Percentiles rank a stretch among this genome's conserved stretches.
Evolutionary conservation across 169 alveolate genomes (phyloP).

Genomic region (Plasmodium chabaudi): DNA sequence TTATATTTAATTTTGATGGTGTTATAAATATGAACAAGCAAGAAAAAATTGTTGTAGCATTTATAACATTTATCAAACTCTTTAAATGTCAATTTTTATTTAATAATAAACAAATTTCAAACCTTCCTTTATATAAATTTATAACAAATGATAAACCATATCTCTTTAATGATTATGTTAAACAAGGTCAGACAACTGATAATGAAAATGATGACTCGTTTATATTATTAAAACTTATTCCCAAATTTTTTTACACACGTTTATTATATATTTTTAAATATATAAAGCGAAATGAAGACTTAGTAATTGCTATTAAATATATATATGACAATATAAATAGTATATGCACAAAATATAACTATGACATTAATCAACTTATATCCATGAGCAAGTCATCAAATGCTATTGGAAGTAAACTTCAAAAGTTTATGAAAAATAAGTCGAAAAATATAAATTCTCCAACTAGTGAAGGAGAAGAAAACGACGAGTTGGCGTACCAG

Average conservation of each 20-base stretch:
- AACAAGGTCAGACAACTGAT: background rate
- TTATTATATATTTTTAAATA: constrained; percentile 35
- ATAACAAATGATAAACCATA: background rate
- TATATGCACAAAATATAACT: constrained; percentile 33
- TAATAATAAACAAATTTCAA: constrained; percentile 11
- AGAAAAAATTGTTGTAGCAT: constrained; percentile 51
- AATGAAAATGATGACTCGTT: constrained; percentile 3
- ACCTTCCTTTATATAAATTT: constrained; percentile 26
- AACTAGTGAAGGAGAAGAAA: background rate
- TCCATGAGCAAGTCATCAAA: constrained; percentile 5
- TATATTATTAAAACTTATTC: constrained; percentile 36
- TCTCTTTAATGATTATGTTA: background rate
- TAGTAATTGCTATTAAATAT: constrained; percentile 43
- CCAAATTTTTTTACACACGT: constrained; percentile 44
- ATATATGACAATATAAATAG: constrained; percentile 42
- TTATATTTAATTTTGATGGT: constrained; percentile 66
- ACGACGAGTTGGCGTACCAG: background rate
- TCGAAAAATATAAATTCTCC: background rate
- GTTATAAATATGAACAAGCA: constrained; percentile 64
- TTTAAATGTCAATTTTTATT: constrained; percentile 21
- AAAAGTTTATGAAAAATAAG: background rate
- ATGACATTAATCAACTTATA: constrained; percentile 38
- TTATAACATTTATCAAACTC: constrained; percentile 48
- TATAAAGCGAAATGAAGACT: constrained; percentile 27
- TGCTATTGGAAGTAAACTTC: background rate